A percentile compares a stretch with the other conserved stretches of the same genome.
These are phyloP conservation scores for Lipomyces spencermartinsiae DNA, from an alignment of 805 yeast genomes.

Conservation along the genomic window DNA sequence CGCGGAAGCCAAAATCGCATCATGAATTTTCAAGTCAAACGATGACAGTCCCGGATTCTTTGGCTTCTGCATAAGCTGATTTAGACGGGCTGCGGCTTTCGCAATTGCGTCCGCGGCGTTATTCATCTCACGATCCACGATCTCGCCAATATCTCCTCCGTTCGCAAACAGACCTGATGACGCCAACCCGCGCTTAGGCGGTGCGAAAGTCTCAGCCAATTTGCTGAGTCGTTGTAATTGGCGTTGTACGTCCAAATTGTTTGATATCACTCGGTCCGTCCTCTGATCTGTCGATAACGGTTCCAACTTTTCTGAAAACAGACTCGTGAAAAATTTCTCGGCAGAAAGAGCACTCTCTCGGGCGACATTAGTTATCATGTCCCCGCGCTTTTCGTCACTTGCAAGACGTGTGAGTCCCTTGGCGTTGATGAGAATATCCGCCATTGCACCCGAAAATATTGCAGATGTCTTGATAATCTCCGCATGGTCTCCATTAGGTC, in stretches of 20 bases:
- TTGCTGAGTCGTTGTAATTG: conserved; percentile 63
- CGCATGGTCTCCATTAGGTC: conserved; percentile 66
- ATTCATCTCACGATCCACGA: conserved; percentile 75
- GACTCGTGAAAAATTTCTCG: conserved; percentile 64
- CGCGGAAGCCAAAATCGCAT: conserved; percentile 78
- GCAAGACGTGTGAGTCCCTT: conserved; percentile 71
- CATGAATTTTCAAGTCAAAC: conserved; percentile 71
- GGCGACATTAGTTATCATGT: conserved; percentile 55
- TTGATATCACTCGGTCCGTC: conserved; percentile 76
- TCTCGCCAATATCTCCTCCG: conserved; percentile 65
- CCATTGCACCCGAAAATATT: conserved; percentile 64
- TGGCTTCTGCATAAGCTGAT: conserved; percentile 55
- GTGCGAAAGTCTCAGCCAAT: conserved; percentile 63
- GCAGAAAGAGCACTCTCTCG: conserved; percentile 65
- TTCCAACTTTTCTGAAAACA: conserved; percentile 61
- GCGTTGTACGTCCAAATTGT: conserved; percentile 77
- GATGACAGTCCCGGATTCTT: conserved; percentile 60
- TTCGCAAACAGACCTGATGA: conserved; percentile 39
- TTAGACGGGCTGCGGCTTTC: conserved; percentile 67
- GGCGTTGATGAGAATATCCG: conserved; percentile 67
- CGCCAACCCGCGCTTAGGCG: conserved; percentile 46
- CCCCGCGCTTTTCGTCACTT: conserved; percentile 59
- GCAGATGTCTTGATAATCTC: conserved; percentile 67
- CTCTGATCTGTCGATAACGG: conserved; percentile 65
- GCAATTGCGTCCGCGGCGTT: conserved; percentile 74